Evolutionary conservation across 2,329 filamentous ascomycete genomes (phyloP).

Genomic region (Clonostachys rosea): DNA sequence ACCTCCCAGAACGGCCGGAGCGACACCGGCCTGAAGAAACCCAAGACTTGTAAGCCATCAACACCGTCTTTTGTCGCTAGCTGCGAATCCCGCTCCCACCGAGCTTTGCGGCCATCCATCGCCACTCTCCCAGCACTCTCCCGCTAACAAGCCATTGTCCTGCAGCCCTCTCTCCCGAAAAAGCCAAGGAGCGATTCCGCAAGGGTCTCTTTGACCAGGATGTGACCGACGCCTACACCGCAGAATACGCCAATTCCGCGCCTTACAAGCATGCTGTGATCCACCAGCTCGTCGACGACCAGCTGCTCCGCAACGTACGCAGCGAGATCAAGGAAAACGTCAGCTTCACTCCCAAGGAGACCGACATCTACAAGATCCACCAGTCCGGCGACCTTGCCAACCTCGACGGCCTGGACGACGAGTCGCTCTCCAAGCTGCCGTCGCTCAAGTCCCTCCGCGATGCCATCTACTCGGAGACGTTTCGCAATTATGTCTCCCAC

Average conservation of each 20-base stretch:
- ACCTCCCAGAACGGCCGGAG: slow-evolving; percentile 29
- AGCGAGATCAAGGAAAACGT: slow-evolving; percentile 86
- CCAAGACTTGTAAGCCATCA: slow-evolving; percentile 37
- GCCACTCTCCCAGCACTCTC: slow-evolving; percentile 2
- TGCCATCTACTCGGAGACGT: slow-evolving; percentile 84
- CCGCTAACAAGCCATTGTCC: slow-evolving; percentile 6
- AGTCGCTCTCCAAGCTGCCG: slow-evolving; percentile 78
- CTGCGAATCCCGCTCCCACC: slow-evolving; percentile 1
- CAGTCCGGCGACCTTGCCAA: slow-evolving; percentile 97
- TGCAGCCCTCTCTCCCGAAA: slow-evolving; percentile 39
- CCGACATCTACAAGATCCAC: slow-evolving; percentile 99
- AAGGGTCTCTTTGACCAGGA: slow-evolving; percentile 59
- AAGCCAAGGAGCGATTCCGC: slow-evolving; percentile 57
- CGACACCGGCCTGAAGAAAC: slow-evolving; percentile 41
- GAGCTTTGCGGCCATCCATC: not conserved
- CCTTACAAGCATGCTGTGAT: slow-evolving; percentile 95
- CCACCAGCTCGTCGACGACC: slow-evolving; percentile 70
- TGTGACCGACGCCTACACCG: slow-evolving; percentile 54
- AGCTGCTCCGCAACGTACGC: slow-evolving; percentile 80
- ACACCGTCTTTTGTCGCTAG: slow-evolving; percentile 1
- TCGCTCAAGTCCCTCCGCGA: slow-evolving; percentile 91
- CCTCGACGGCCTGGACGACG: slow-evolving; percentile 86
- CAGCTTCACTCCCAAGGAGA: slow-evolving; percentile 96
- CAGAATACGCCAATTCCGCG: slow-evolving; percentile 57
- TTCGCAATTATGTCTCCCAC: slow-evolving; percentile 81